These are phyloP conservation scores for Tylopilus balloui DNA, from an alignment of 768 basidiomycete genomes.

Conservation along the genomic window DNA sequence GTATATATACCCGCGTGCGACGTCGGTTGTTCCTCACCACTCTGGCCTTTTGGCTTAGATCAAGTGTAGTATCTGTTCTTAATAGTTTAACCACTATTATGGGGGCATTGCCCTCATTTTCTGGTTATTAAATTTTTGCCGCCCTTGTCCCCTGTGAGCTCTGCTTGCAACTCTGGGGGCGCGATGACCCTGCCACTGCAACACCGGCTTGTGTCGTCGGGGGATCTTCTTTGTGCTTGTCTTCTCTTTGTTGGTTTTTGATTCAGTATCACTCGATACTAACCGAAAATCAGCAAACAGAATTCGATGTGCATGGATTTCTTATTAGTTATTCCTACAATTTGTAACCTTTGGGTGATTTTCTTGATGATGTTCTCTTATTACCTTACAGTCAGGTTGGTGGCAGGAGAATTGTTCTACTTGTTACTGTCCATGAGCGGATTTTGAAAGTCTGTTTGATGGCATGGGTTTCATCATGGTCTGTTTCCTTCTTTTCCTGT, in stretches of 20 bases:
- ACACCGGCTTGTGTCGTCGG: constrained; percentile 56
- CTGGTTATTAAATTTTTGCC: constrained; percentile 48
- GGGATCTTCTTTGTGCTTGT: constrained; percentile 35
- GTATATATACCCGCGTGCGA: constrained; percentile 10
- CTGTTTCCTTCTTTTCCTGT: no score
- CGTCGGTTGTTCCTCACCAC: constrained; percentile 8
- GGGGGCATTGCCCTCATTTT: constrained; percentile 48
- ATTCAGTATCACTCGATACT: background rate
- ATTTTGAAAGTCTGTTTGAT: no score
- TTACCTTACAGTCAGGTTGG: no score
- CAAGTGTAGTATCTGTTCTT: constrained; percentile 76
- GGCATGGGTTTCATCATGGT: no score
- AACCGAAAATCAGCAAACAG: constrained; percentile 11
- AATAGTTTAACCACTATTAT: constrained; percentile 56
- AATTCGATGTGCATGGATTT: background rate
- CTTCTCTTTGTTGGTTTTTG: constrained; percentile 17
- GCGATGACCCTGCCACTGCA: constrained; percentile 41
- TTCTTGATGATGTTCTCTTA: no score
- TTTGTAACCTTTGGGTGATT: no score
- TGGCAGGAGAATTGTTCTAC: no score
- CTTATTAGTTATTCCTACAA: no score
- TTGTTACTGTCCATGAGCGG: no score
- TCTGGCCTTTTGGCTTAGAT: constrained; percentile 67
- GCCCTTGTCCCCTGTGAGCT: constrained; percentile 28
- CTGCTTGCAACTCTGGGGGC: constrained; percentile 41